Evolutionary conservation across 176 grass and related monocot species (phyloP).

Genomic region (Cenchrus purpureus): DNA sequence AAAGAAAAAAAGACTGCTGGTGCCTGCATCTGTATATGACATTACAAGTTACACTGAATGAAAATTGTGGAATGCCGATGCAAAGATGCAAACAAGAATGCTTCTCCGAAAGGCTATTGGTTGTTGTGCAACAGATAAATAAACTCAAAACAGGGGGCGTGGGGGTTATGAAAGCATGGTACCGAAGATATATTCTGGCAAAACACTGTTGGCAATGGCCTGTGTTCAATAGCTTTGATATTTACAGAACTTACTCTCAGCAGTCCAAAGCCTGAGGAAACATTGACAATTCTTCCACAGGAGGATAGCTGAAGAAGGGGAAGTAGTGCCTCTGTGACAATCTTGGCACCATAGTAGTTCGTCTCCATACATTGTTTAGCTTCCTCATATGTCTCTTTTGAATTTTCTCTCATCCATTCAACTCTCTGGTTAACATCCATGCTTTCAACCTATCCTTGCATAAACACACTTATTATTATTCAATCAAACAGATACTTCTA

Average conservation of each 20-base stretch:
- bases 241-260: constrained; percentile 53
- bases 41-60: not conserved
- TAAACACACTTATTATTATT: constrained; percentile 10
- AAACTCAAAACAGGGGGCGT: not conserved
- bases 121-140: not conserved
- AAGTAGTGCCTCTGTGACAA: constrained; percentile 60
- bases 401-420: constrained; percentile 54
- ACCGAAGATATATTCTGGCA: not conserved
- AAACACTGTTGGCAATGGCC: not conserved
- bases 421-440: constrained; percentile 51
- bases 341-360: constrained; percentile 64
- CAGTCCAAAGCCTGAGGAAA: constrained; percentile 54
- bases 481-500: not conserved
- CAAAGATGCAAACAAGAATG: not conserved
- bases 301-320: constrained; percentile 62
- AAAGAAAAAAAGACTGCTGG: too few relatives aligned
- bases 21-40: not conserved
- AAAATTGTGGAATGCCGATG: not conserved
- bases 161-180: not conserved
- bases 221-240: not conserved
- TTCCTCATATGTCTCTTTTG: constrained; percentile 54
- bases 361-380: constrained; percentile 62
- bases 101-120: not conserved
- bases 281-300: constrained; percentile 57
- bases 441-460: constrained; percentile 26